These are phyloP conservation scores for Populus tomentosa DNA, from an alignment of 441 rosid species.

Conservation along the genomic window DNA sequence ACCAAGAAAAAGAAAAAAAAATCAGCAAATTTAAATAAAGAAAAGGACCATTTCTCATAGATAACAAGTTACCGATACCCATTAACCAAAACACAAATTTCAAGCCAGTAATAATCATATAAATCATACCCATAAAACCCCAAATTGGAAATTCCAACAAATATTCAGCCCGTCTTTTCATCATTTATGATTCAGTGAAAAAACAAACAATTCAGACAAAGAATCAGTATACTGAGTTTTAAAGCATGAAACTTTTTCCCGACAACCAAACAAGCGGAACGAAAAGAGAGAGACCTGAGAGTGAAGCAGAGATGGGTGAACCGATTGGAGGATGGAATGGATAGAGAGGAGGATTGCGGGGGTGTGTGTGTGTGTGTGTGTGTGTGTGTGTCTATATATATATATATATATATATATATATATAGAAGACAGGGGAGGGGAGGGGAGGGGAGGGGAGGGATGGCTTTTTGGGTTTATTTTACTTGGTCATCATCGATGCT, in stretches of 20 bases:
- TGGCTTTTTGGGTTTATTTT: not conserved
- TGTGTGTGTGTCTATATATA: no score
- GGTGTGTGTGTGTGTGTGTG: not conserved
- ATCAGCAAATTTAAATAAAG: not conserved
- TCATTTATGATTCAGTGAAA: not conserved
- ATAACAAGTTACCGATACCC: constrained; percentile 8
- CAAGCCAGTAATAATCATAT: not conserved
- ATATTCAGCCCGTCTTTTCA: not conserved
- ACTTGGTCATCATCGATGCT: constrained; percentile 1
- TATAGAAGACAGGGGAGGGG: not conserved
- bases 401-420: no score
- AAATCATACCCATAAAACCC: not conserved
- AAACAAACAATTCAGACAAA: not conserved
- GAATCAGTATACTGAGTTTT: not conserved
- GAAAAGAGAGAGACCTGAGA: not conserved
- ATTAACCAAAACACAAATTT: constrained; percentile 6
- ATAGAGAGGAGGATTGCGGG: not conserved
- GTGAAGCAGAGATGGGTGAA: not conserved
- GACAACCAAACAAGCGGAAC: not conserved
- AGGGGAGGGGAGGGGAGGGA: not conserved
- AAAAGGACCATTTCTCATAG: constrained; percentile 7
- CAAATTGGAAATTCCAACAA: not conserved
- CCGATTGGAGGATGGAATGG: not conserved
- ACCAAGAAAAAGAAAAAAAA: not conserved
- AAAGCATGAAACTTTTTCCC: not conserved